Evolutionary conservation across 2,329 filamentous ascomycete genomes (phyloP).

Genomic region (Aureobasidium sp.): DNA sequence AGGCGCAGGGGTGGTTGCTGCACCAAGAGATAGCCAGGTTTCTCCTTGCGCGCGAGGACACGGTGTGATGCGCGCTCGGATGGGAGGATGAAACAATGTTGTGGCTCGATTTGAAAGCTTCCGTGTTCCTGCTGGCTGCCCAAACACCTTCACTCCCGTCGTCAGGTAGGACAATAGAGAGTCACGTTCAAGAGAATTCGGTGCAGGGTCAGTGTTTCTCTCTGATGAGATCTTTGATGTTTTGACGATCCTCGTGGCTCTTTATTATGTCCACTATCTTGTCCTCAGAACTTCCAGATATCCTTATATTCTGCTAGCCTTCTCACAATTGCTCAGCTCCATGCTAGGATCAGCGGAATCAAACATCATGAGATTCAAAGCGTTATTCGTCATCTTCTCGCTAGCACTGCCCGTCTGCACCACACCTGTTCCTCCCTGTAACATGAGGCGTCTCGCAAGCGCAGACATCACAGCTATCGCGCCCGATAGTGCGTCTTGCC

Average conservation of each 20-base stretch:
- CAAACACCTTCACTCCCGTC: background rate
- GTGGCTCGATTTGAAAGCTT: background rate
- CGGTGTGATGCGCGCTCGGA: background rate
- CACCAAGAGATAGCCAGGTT: background rate
- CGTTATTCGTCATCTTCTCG: constrained; percentile 4
- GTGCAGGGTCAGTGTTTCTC: background rate
- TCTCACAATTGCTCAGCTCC: background rate
- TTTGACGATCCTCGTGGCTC: background rate
- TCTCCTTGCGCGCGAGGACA: background rate
- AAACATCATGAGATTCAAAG: background rate
- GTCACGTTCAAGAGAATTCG: background rate
- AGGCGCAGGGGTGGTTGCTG: background rate
- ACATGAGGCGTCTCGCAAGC: constrained; percentile 23
- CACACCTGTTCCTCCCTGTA: constrained; percentile 2
- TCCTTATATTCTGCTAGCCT: background rate
- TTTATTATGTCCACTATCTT: background rate
- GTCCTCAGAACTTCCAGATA: background rate
- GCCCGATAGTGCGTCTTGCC: constrained; percentile 51
- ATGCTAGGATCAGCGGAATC: background rate
- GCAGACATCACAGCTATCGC: constrained; percentile 48
- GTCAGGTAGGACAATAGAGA: background rate
- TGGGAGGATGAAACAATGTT: constrained; percentile 1
- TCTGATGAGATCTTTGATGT: background rate
- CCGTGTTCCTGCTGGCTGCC: background rate
- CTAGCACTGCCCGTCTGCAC: background rate